Evolutionary conservation across 176 grass and related monocot species (phyloP).

Genomic region (Rhynchospora tenuis): DNA sequence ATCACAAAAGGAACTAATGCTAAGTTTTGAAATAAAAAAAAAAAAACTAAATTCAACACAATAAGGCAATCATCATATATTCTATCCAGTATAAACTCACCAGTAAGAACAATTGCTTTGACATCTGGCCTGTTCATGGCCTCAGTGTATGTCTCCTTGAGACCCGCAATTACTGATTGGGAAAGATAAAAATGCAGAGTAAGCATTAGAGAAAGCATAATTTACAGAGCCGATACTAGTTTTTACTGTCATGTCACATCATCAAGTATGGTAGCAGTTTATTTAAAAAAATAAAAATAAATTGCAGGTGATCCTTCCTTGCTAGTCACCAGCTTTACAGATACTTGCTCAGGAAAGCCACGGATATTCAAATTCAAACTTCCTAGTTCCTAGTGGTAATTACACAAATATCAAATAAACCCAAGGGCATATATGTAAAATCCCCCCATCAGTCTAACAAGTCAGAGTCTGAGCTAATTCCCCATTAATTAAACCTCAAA

Average conservation of each 20-base stretch:
- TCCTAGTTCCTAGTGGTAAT: background rate
- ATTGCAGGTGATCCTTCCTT: background rate
- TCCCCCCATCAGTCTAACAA: background rate
- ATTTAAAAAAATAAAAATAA: background rate
- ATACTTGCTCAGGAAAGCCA: background rate
- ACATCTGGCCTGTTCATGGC: conserved; percentile 59
- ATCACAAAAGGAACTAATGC: background rate
- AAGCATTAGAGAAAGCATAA: background rate
- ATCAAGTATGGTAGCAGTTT: background rate
- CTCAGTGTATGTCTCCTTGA: conserved; percentile 82
- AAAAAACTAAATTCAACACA: background rate
- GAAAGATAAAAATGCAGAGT: background rate
- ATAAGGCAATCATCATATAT: background rate
- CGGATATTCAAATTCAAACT: background rate
- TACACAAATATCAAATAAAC: background rate
- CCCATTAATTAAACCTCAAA: background rate
- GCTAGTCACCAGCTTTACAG: background rate
- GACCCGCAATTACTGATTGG: conserved; percentile 54
- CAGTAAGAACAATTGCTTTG: conserved; percentile 88
- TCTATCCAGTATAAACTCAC: conserved; percentile 20
- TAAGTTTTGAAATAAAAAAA: background rate
- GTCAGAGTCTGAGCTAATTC: background rate
- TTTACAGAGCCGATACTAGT: background rate
- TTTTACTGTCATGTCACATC: background rate
- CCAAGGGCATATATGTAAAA: background rate